A percentile compares a stretch with the other conserved stretches of the same genome.
These are phyloP conservation scores for Trichocladium uniseriatum DNA, from an alignment of 495 filamentous ascomycete species.

Conservation along the genomic window DNA sequence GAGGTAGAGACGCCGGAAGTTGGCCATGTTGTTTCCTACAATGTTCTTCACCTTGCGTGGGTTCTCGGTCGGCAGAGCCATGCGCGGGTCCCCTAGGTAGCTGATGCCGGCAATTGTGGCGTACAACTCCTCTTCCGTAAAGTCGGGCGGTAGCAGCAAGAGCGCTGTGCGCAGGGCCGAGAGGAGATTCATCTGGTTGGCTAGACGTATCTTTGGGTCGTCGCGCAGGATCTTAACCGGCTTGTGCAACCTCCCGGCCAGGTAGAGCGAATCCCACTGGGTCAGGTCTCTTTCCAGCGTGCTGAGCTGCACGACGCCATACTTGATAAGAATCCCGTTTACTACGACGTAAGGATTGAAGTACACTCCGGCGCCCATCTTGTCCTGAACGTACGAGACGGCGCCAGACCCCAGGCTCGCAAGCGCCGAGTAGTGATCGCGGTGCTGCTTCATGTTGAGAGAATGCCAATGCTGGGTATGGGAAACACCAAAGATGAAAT, in stretches of 20 bases:
- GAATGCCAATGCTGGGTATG: conserved; percentile 96
- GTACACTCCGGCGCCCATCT: conserved; percentile 86
- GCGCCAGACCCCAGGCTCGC: conserved; percentile 77
- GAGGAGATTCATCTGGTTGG: conserved; percentile 90
- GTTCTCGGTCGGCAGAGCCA: conserved; percentile 80
- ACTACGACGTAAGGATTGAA: conserved; percentile 94
- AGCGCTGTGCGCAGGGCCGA: conserved; percentile 85
- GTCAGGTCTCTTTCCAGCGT: conserved; percentile 78
- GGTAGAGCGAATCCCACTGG: conserved; percentile 85
- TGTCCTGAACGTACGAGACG: conserved; percentile 76
- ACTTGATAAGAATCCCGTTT: conserved; percentile 96
- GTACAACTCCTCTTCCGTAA: conserved; percentile 84
- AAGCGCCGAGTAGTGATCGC: conserved; percentile 83
- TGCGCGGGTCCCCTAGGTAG: conserved; percentile 90
- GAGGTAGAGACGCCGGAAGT: conserved; percentile 83
- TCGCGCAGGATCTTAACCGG: conserved; percentile 96
- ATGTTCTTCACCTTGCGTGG: conserved; percentile 91
- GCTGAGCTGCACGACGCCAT: conserved; percentile 87
- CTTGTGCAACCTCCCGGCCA: conserved; percentile 91
- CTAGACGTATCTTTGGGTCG: conserved; percentile 78
- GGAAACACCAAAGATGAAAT: conserved; percentile 94
- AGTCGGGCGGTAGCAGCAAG: conserved; percentile 68
- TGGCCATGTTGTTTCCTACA: conserved; percentile 77
- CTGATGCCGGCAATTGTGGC: conserved; percentile 81
- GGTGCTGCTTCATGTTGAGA: conserved; percentile 78